phyloP scores from a whole-genome alignment of 73 alveolate genomes.

The Durusdinium trenchii region DNA sequence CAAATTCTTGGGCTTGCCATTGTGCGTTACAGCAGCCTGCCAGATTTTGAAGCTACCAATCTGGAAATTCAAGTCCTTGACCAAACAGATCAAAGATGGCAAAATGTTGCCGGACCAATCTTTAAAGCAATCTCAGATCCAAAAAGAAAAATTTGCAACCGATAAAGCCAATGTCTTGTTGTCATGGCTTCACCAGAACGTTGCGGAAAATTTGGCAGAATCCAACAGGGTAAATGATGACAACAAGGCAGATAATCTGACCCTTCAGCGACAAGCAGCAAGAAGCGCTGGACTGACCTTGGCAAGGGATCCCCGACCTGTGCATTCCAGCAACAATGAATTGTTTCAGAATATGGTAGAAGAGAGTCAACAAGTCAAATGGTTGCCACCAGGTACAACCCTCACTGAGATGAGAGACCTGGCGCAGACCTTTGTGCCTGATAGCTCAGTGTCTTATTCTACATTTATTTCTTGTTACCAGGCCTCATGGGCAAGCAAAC shows the following conservation, averaged over 20 bases:
- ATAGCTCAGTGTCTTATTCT: not conserved
- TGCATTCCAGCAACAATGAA: not conserved
- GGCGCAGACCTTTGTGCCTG: conserved; percentile 9
- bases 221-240: not conserved
- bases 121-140: not conserved
- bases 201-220: not conserved
- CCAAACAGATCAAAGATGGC: too few relatives aligned
- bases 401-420: not conserved
- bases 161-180: not conserved
- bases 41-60: too few relatives aligned
- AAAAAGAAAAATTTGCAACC: not conserved
- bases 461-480: not conserved
- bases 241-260: not conserved
- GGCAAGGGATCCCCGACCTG: not conserved
- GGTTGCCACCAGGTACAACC: conserved; percentile 36
- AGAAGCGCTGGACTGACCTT: not conserved
- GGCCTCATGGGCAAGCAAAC: not conserved
- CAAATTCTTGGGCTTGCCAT: too few relatives aligned
- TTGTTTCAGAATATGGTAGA: not conserved
- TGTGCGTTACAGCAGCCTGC: too few relatives aligned
- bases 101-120: not conserved
- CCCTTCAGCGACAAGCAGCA: not conserved
- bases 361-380: not conserved
- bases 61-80: too few relatives aligned
- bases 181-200: not conserved